Percentiles rank a stretch among this genome's conserved stretches.
Conservation (phyloP, 2,329 filamentous ascomycete genomes). For the Lithohypha guttulata region DNA sequence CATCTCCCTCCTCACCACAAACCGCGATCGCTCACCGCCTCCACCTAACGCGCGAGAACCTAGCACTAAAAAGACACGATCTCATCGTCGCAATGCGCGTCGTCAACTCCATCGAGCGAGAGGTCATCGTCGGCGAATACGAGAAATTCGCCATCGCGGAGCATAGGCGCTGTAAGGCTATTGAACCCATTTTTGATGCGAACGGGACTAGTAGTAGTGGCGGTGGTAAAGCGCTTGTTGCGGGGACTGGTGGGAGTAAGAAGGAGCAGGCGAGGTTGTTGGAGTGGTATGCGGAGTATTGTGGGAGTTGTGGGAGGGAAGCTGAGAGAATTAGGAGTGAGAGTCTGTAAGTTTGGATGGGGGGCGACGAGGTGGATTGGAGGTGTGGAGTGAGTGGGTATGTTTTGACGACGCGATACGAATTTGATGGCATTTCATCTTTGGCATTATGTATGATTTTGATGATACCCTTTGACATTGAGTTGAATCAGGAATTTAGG, state of each 20-base stretch:
- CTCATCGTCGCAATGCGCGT: constrained; percentile 81
- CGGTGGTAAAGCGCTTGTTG: constrained; percentile 21
- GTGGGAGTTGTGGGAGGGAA: constrained; percentile 44
- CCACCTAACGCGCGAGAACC: constrained; percentile 66
- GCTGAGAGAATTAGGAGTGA: constrained; percentile 12
- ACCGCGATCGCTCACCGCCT: constrained; percentile 55
- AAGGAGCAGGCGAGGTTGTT: constrained; percentile 15
- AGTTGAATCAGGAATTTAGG: no score
- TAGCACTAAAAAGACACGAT: constrained; percentile 80
- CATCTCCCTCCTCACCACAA: constrained; percentile 39
- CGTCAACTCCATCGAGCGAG: constrained; percentile 77
- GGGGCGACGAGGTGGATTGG: not conserved
- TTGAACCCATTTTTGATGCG: constrained; percentile 37
- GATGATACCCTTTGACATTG: no score
- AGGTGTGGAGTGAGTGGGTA: no score
- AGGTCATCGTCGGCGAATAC: constrained; percentile 80
- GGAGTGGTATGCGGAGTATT: constrained; percentile 51
- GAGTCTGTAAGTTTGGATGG: not conserved
- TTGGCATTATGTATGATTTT: no score
- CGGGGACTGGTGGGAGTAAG: constrained; percentile 19
- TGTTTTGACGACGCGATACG: no score
- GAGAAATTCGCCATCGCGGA: constrained; percentile 85
- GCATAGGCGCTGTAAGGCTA: constrained; percentile 59
- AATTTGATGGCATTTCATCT: no score
- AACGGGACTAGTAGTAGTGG: constrained; percentile 22